Evolutionary conservation across 768 basidiomycete species (phyloP), one percentile per base, ranked within the genome.

Genomic region (Xerocomellus amylosporus): DNA sequence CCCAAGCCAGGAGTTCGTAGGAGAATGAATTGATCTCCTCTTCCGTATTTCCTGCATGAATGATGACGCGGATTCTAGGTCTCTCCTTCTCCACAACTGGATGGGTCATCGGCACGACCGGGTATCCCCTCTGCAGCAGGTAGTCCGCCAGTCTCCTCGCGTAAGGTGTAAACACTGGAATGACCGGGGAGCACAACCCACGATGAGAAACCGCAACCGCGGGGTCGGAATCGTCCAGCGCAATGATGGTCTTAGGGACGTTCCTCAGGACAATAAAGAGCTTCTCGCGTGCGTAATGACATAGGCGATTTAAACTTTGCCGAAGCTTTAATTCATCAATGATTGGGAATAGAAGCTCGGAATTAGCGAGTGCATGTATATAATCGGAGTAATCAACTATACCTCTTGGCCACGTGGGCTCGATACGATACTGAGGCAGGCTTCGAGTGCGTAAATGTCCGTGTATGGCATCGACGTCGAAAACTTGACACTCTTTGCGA

Each of bases 381-480:
- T 8, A 7, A 46, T 13, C 6, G 15, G 15, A 49, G n/a, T 7
- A 8, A 41, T 49, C 19, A 20, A 36, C 26, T 22, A 9, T 58
- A 67, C 65, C 65, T 67, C 56, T 26, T 60, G 44, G 17, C 63
- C 56, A 2, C 41, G 51, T 7, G 43, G 15, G 33, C 60, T 51
- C 17, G 60, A 58, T 6, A 67, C 43, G 31, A 57, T 47, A 6
- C 46, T 20, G 12, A 67, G 84, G 41, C 93, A 59, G 1, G 60
- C 77, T n/a, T 88, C 73, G 5, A 66, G 55, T 2, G 59, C 65
- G 8, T 64, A 64, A 1, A 66, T 45, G 20, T 59, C 58, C 12
- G 58, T 56, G 41, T 58, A 59, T 10, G 63, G 58, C 56, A 66
- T 62, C 14, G 56, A 49, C 4, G 65, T 67, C 28, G 65, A 58